These are phyloP conservation scores for Knoxia roxburghii DNA, from an alignment of 257 asterid genomes.

Conservation along the genomic window DNA sequence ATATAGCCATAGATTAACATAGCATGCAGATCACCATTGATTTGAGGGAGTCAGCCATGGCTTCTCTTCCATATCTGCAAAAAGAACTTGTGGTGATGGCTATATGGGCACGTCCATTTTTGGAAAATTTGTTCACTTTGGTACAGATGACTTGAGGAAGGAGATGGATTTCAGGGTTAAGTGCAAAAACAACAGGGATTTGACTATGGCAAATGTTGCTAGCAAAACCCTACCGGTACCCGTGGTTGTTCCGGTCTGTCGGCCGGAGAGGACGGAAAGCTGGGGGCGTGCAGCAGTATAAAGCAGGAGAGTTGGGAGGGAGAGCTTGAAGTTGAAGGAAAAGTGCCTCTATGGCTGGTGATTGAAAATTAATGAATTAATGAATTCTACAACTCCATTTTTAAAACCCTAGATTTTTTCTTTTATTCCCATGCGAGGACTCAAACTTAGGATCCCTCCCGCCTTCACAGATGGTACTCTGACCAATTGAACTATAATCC, in stretches of 20 bases:
- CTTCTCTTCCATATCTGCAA: slow-evolving; percentile 38
- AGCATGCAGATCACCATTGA: no score
- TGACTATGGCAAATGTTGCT: slow-evolving; percentile 37
- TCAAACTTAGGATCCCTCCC: no score
- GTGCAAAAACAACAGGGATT: slow-evolving; percentile 4
- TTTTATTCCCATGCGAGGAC: no score
- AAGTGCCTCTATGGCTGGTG: slow-evolving; percentile 92
- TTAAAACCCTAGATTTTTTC: no score
- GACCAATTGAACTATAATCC: no score
- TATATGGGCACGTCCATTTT: slow-evolving; percentile 9
- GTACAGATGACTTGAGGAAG: no score
- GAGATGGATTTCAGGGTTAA: not conserved
- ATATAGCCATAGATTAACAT: no score
- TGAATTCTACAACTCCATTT: no score
- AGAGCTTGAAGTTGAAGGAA: slow-evolving; percentile 74
- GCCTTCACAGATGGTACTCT: no score
- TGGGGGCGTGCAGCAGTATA: slow-evolving; percentile 79
- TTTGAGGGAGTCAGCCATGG: no score
- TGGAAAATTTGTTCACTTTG: slow-evolving; percentile 13
- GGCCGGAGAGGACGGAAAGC: slow-evolving; percentile 24
- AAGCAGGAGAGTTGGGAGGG: slow-evolving; percentile 90
- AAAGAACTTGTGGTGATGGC: slow-evolving; percentile 21
- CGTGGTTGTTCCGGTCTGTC: slow-evolving; percentile 19
- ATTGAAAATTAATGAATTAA: not conserved
- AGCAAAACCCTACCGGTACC: slow-evolving; percentile 28